Base-by-base conservation (phyloP, 495 filamentous ascomycete genomes). In the Penicillium taxi region DNA sequence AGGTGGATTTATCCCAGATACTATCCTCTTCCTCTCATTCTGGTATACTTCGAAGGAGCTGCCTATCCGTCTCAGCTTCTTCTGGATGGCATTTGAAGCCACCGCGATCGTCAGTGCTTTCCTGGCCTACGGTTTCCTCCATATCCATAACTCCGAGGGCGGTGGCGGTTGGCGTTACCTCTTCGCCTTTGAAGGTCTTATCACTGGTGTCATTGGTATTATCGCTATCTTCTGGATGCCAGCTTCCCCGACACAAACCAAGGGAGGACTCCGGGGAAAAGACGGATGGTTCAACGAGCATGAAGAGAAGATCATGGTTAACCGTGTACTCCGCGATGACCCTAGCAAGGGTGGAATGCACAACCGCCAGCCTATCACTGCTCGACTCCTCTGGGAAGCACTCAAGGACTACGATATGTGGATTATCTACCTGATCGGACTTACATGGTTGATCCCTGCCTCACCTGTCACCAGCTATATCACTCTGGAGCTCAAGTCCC, bases 261-360 rank as follows among this genome's bases (percentile, higher is more conserved):
- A 64, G 16, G 75, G 69, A 34, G 74, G 71, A 64, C 71, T 75
- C 31, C 66, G 81, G 13, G 79, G 80, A 3, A 78, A 75, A 37
- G 61, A 81, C 3, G 83, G 82, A 1, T 86, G 81, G 81, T 86
- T 87, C 47, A 76, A 60, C 2, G 73, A 74, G 36, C 58, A 70
- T 5, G 65, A 69, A 32, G 64, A 65, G n/a, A 68, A 58, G 3
- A 84, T 87, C 41, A 74, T 89, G 17, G 80, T 85, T 7, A 89
- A 84, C 41, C 73, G 84, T 3, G 68, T 86, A 3, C 59, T 87
- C 17, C 73, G 81, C 4, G 84, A 87, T 23, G 82, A 87, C 47
- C 84, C 84, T 0, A 74, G 68, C 34, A 86, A 86, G 55, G 74
- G 77, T 14, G 49, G 50, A 32, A 81, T 80, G 75, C 71, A 81